phyloP scores from a whole-genome alignment of 2,329 filamentous ascomycete species.

The Mycosphaerella arachidis region DNA sequence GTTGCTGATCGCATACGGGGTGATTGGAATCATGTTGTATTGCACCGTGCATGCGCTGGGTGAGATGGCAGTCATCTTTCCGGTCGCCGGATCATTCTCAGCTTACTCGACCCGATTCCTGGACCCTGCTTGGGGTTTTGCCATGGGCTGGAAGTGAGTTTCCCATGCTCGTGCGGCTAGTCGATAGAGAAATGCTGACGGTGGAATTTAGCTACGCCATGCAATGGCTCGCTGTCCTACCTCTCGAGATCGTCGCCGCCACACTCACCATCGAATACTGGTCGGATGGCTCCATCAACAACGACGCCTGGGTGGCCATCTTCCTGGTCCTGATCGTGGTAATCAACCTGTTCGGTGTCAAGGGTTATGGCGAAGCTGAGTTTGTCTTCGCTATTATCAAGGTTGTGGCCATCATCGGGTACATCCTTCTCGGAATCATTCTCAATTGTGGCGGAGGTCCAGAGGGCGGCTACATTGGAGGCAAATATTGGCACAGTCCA shows the following conservation, averaged over 20 bases:
- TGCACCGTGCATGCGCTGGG: slow-evolving; percentile 33
- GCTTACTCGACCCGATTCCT: slow-evolving; percentile 34
- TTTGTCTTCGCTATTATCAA: slow-evolving; percentile 37
- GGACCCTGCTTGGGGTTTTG: slow-evolving; percentile 35
- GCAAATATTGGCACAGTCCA: slow-evolving; percentile 43
- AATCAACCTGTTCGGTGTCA: slow-evolving; percentile 34
- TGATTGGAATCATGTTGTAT: slow-evolving; percentile 34
- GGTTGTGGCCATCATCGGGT: slow-evolving; percentile 50
- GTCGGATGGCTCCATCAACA: slow-evolving; percentile 27
- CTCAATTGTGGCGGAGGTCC: slow-evolving; percentile 58
- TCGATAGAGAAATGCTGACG: slow-evolving; percentile 7
- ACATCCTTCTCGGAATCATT: slow-evolving; percentile 61
- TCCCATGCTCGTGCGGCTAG: neutral
- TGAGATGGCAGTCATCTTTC: slow-evolving; percentile 34
- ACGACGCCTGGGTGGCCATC: slow-evolving; percentile 32
- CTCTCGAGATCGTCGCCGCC: slow-evolving; percentile 33
- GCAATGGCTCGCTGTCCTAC: slow-evolving; percentile 33
- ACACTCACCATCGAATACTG: slow-evolving; percentile 32
- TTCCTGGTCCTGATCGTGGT: slow-evolving; percentile 31
- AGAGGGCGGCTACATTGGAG: slow-evolving; percentile 53
- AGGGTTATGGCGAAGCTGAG: slow-evolving; percentile 35
- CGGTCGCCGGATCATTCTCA: slow-evolving; percentile 35
- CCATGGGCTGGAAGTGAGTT: slow-evolving; percentile 34
- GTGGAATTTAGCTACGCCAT: slow-evolving; percentile 27
- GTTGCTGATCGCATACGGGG: slow-evolving; percentile 29